Conservation (phyloP, 176 grass and related monocot genomes). For the Phoenix roebelenii region DNA sequence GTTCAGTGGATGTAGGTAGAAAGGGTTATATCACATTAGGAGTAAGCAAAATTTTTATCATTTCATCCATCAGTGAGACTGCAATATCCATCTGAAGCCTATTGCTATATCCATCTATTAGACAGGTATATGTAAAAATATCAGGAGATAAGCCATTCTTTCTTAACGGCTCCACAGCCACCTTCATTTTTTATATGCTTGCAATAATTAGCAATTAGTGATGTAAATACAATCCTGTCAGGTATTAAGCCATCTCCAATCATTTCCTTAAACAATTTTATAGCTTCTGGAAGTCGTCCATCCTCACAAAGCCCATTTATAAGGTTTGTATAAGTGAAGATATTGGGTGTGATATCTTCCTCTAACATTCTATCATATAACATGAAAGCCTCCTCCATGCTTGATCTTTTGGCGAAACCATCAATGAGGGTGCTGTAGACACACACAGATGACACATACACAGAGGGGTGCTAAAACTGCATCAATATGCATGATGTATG, state of each 20-base stretch:
- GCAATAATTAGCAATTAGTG: constrained; percentile 51
- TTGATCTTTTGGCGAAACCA: no score
- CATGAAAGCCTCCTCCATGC: constrained; percentile 1
- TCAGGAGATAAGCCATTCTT: constrained; percentile 14
- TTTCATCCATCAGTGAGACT: constrained; percentile 23
- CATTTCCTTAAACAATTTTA: constrained; percentile 21
- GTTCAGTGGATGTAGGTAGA: no score
- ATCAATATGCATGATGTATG: no score
- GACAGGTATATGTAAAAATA: constrained; percentile 18
- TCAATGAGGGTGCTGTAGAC: no score
- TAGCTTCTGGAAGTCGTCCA: constrained; percentile 18
- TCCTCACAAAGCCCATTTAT: constrained; percentile 25
- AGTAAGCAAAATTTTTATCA: constrained; percentile 17
- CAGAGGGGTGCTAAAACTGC: no score
- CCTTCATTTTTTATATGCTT: constrained; percentile 44
- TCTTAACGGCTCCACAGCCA: constrained; percentile 29
- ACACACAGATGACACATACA: no score
- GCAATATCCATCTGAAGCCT: constrained; percentile 17
- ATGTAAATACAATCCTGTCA: constrained; percentile 43
- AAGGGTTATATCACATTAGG: constrained; percentile 13
- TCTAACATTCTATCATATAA: constrained; percentile 25
- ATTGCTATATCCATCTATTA: constrained; percentile 33
- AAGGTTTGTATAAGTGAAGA: constrained; percentile 22
- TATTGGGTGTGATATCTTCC: constrained; percentile 17
- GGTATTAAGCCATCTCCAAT: constrained; percentile 2